These are phyloP conservation scores for Furcasterigmium sp. DNA, from an alignment of 2,329 filamentous ascomycete genomes.

Conservation along the genomic window DNA sequence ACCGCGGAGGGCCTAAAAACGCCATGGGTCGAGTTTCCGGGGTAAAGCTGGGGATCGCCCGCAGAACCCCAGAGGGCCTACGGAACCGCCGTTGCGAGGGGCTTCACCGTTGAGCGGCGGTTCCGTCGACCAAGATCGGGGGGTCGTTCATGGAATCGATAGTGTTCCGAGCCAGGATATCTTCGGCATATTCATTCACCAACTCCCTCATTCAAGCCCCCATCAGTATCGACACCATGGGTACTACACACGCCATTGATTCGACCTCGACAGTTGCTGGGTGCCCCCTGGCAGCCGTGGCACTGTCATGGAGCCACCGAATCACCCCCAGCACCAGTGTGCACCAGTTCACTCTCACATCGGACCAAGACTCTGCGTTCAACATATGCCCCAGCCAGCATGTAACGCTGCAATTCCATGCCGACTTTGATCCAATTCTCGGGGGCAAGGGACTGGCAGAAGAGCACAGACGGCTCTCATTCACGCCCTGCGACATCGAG, in stretches of 20 bases:
- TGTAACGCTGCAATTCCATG: conserved; percentile 12
- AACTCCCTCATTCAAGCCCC: no score
- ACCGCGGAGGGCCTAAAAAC: no score
- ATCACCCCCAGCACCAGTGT: conserved; percentile 11
- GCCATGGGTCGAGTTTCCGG: background rate
- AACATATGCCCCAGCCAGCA: conserved; percentile 10
- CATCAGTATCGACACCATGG: no score
- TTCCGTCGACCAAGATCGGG: background rate
- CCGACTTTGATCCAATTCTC: conserved; percentile 12
- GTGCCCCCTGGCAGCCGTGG: background rate
- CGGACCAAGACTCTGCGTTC: background rate
- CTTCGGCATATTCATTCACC: no score
- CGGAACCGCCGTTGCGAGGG: background rate
- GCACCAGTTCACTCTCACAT: conserved; percentile 7
- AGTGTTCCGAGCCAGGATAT: no score
- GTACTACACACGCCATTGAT: no score
- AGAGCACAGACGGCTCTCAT: conserved; percentile 9
- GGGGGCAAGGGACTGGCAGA: conserved; percentile 9
- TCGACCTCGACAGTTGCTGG: no score
- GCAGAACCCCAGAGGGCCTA: background rate
- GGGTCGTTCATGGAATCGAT: no score
- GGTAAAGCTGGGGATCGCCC: background rate
- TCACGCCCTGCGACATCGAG: conserved; percentile 11
- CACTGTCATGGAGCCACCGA: conserved; percentile 7
- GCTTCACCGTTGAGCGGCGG: background rate